These are phyloP conservation scores for Triticum dicoccoides DNA, from an alignment of 176 grass and related monocot species.

Conservation along the genomic window DNA sequence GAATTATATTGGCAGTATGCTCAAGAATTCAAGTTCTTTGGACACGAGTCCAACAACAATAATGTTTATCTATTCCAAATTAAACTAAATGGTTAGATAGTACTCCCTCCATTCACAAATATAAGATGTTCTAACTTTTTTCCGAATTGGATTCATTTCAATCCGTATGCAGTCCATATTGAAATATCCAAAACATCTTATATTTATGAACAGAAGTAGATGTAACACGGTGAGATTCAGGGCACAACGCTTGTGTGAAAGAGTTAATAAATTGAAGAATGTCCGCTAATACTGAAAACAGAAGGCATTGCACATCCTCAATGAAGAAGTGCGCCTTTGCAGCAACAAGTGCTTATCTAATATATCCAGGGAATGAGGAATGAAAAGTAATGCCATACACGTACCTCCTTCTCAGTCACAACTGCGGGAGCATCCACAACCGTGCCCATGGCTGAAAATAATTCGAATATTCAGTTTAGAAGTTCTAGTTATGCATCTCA, in stretches of 20 bases:
- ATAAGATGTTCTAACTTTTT: too few species aligned
- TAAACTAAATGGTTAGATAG: background rate
- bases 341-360: background rate
- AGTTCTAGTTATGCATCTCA: background rate
- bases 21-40: background rate
- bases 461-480: background rate
- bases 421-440: conserved; percentile 49
- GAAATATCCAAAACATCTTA: too few species aligned
- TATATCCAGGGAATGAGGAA: background rate
- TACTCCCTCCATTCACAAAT: too few species aligned
- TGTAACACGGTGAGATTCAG: background rate
- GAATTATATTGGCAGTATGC: background rate
- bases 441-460: conserved; percentile 41
- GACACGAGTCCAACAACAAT: background rate
- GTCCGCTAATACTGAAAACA: background rate
- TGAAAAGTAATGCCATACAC: background rate
- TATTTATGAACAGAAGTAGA: background rate
- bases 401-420: conserved; percentile 22
- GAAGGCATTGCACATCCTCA: background rate
- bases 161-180: too few species aligned
- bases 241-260: background rate
- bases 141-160: too few species aligned
- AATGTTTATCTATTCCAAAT: background rate
- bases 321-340: background rate
- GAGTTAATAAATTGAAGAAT: background rate